Base-by-base conservation (phyloP, 1,139 yeast species). In the Saccharomyces hybrid region DNA sequence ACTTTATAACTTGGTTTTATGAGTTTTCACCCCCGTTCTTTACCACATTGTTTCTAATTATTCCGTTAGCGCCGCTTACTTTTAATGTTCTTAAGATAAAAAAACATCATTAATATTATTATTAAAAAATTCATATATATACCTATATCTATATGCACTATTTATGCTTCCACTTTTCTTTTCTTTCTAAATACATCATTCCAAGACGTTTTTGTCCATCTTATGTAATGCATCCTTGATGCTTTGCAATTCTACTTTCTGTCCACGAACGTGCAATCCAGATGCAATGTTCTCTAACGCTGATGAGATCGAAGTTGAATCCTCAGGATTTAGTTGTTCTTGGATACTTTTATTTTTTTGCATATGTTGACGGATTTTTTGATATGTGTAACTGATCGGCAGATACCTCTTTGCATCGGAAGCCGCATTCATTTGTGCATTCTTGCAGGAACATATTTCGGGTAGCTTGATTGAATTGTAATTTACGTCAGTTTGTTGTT, bases 281-380 rank as follows among this genome's bases (percentile, higher is more conserved):
- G 55, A 52, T 8, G 55, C 56, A 46, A 54, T 31, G 30, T 41
- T 52, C 23, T 44, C 51, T 50, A 56, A 32, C 2, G 54, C 51
- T 27, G 42, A 20, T 5, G 51, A 50, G 11, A 52, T 32, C n/a
- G 55, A 34, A 23, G 53, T 20, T 3, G 46, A 13, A 30, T 30
- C 28, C 3, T 38, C 44, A 9, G 23, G 20, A 20, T 20, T 38
- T 13, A 14, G 11, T 20, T 16, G 44, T 38, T 38, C 44, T 11
- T 38, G 47, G 23, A 25, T 20, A 16, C 31, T 30, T 34, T 50
- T 48, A 38, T 30, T 30, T 48, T 50, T 30, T 9, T 42, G 51
- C 61, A 57, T 59, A 32, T 57, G 61, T 46, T 57, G 56, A 34
- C 54, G 58, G 11, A 58, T 55, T 44, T 57, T 49, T 23, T 59